These are phyloP conservation scores for Mucor lusitanicus DNA, from an alignment of 371 early-diverging fungal genomes.

Conservation along the genomic window DNA sequence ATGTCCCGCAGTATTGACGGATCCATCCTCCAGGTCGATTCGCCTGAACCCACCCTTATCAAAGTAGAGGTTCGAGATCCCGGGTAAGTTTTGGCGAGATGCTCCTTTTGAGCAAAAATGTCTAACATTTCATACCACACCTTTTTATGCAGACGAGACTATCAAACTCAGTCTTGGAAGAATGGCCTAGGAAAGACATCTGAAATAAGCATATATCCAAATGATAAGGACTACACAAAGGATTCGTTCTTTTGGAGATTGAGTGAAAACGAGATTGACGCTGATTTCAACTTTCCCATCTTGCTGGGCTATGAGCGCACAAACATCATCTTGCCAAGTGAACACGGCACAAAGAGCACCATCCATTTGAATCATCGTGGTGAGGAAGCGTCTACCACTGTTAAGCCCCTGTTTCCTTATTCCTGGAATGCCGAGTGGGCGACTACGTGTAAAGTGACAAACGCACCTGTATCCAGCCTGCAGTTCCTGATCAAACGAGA, in stretches of 20 bases:
- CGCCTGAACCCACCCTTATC: conserved; percentile 23
- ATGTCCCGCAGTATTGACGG: conserved; percentile 11
- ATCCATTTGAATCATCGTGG: conserved; percentile 61
- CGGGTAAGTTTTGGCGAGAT: conserved; percentile 15
- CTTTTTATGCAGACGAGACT: conserved; percentile 25
- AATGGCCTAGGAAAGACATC: conserved; percentile 70
- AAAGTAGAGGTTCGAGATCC: conserved; percentile 24
- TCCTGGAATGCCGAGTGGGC: conserved; percentile 62
- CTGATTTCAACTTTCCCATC: conserved; percentile 63
- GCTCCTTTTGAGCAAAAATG: too few relatives aligned
- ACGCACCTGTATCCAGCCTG: conserved; percentile 53
- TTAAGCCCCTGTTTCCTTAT: conserved; percentile 66
- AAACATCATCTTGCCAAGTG: conserved; percentile 36
- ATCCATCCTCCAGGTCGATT: conserved; percentile 23
- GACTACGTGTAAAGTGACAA: conserved; percentile 51
- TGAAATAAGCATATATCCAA: conserved; percentile 65
- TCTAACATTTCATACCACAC: not conserved
- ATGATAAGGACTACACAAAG: conserved; percentile 44
- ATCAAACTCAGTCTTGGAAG: conserved; percentile 60
- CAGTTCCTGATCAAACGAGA: conserved; percentile 60
- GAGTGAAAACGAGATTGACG: conserved; percentile 51
- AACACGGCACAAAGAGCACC: conserved; percentile 26
- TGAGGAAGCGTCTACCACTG: conserved; percentile 51
- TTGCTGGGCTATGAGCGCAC: conserved; percentile 68
- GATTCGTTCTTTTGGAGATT: conserved; percentile 71